Evolutionary conservation across 2,329 filamentous ascomycete species (phyloP).

Genomic region (Penicillium brevicompactum): DNA sequence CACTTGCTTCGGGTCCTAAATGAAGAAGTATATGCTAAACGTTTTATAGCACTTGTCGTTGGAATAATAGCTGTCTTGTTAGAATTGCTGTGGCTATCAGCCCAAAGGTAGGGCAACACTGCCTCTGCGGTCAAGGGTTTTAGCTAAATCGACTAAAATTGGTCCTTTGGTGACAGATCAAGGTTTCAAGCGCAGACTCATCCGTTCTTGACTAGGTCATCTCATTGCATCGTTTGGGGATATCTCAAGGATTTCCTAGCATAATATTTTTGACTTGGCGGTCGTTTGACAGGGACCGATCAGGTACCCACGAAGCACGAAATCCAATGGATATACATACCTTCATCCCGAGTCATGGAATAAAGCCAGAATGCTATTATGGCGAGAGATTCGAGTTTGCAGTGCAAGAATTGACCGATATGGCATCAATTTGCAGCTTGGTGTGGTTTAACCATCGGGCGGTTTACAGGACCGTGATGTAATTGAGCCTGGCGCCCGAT

Average conservation of each 20-base stretch:
- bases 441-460: not conserved
- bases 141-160: not conserved
- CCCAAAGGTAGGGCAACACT: not conserved
- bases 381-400: not conserved
- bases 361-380: too few species aligned
- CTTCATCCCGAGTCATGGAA: too few species aligned
- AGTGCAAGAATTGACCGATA: not conserved
- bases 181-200: not conserved
- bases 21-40: not conserved
- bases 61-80: not conserved
- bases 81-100: not conserved
- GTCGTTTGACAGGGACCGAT: too few species aligned
- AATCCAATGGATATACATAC: too few species aligned
- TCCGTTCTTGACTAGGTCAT: not conserved
- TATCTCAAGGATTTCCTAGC: not conserved
- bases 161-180: not conserved
- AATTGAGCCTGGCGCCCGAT: not conserved
- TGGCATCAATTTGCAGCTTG: too few species aligned
- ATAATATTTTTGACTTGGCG: too few species aligned
- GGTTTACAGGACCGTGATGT: not conserved
- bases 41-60: not conserved
- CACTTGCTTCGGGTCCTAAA: not conserved
- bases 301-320: too few species aligned
- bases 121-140: not conserved
- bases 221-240: not conserved